Evolutionary conservation across 148 eudicot species (phyloP).

Genomic region (Silene latifolia): DNA sequence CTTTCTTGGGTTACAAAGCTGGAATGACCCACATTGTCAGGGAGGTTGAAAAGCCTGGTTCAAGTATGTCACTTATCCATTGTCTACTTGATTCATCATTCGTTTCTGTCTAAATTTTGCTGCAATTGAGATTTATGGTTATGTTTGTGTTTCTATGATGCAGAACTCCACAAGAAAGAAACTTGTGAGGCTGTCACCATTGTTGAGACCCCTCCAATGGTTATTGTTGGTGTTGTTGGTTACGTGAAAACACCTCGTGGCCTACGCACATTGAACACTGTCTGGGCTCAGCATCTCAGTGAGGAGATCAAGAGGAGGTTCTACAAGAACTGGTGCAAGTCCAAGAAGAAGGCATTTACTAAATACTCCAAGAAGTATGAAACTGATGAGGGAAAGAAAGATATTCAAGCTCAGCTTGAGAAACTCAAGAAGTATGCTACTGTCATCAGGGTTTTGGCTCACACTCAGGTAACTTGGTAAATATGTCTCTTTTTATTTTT

Average conservation of each 20-base stretch:
- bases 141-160: background rate
- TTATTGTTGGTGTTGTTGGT: conserved; percentile 67
- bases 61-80: conserved; percentile 41
- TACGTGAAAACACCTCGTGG: conserved; percentile 79
- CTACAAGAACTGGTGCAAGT: conserved; percentile 84
- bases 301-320: conserved; percentile 72
- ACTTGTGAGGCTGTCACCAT: conserved; percentile 83
- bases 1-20: conserved; percentile 79
- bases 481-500: background rate
- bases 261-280: conserved; percentile 73
- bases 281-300: conserved; percentile 77
- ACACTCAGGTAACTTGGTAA: conserved; percentile 54
- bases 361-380: conserved; percentile 62
- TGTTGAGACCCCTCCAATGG: conserved; percentile 74
- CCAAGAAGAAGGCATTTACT: conserved; percentile 83
- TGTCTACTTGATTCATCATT: background rate
- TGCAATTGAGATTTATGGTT: too few relatives aligned
- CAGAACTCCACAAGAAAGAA: conserved; percentile 84
- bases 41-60: conserved; percentile 79
- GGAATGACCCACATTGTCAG: conserved; percentile 85
- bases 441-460: conserved; percentile 74
- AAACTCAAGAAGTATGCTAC: conserved; percentile 66
- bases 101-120: background rate
- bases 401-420: conserved; percentile 65
- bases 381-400: conserved; percentile 69